phyloP scores from a whole-genome alignment of 345 rosid species.

The Syzygium aromaticum region DNA sequence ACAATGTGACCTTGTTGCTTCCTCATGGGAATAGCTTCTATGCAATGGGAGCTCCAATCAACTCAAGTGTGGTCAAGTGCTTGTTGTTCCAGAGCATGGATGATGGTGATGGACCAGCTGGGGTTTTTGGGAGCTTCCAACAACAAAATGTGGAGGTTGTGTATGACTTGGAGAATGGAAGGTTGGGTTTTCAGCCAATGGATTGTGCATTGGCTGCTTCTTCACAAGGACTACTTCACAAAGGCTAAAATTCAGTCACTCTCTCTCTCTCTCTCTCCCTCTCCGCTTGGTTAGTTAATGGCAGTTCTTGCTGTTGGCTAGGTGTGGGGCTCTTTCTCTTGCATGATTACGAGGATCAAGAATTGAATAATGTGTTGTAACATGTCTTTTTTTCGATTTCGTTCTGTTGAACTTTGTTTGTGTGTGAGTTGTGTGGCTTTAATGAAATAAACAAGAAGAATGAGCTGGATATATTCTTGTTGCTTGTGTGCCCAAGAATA shows the following conservation, averaged over 20 bases:
- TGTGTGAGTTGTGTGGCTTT: neutral
- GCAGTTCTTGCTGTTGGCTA: neutral
- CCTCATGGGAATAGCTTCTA: slow-evolving; percentile 58
- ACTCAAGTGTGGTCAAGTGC: slow-evolving; percentile 65
- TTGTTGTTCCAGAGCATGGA: slow-evolving; percentile 62
- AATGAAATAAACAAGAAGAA: neutral
- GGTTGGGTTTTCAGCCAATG: slow-evolving; percentile 69
- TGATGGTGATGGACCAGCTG: slow-evolving; percentile 71
- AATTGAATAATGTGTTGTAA: neutral
- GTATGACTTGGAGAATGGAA: slow-evolving; percentile 68
- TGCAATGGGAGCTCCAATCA: slow-evolving; percentile 60
- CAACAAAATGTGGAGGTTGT: slow-evolving; percentile 74
- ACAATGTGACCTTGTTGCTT: slow-evolving; percentile 56
- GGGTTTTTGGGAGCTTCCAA: slow-evolving; percentile 77
- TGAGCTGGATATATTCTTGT: neutral
- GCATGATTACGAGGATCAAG: neutral
- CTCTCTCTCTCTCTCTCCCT: neutral
- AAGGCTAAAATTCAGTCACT: slow-evolving; percentile 4
- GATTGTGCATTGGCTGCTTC: slow-evolving; percentile 61
- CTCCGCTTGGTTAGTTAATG: neutral
- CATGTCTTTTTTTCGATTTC: neutral
- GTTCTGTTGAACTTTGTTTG: neutral
- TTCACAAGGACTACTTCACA: slow-evolving; percentile 46
- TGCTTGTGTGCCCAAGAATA: neutral
- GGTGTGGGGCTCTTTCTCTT: neutral